A percentile compares a stretch with the other conserved stretches of the same genome.
Evolutionary conservation across 2,329 filamentous ascomycete genomes (phyloP).

Genomic region (Camptophora hylomeconis): DNA sequence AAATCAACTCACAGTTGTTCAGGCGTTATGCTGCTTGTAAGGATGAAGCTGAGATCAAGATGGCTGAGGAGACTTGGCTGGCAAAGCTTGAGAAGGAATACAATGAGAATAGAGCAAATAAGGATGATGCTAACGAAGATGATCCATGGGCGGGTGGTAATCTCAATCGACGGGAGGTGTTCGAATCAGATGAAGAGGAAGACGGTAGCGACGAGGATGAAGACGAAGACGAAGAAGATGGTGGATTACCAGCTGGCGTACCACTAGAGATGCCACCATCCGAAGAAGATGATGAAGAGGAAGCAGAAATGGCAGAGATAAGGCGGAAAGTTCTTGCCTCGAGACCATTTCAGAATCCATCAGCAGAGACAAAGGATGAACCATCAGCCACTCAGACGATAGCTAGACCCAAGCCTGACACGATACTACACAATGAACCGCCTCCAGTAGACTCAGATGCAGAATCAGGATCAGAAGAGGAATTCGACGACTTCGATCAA

Average conservation of each 20-base stretch:
- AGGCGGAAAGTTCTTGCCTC: constrained; percentile 80
- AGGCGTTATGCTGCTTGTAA: constrained; percentile 74
- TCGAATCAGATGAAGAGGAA: constrained; percentile 35
- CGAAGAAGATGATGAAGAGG: constrained; percentile 68
- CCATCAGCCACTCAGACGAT: too few species aligned
- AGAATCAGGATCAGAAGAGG: constrained; percentile 59
- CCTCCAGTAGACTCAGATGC: constrained; percentile 47
- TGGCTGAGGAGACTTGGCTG: constrained; percentile 76
- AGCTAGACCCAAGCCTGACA: constrained; percentile 11
- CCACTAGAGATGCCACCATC: constrained; percentile 58
- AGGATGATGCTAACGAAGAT: constrained; percentile 36
- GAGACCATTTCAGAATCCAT: constrained; percentile 63
- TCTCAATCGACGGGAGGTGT: constrained; percentile 53
- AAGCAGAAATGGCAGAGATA: constrained; percentile 87
- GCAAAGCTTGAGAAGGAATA: constrained; percentile 84
- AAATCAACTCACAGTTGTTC: constrained; percentile 75
- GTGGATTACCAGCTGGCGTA: constrained; percentile 33
- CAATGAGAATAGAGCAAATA: constrained; percentile 57
- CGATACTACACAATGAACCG: constrained; percentile 3
- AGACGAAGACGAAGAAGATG: constrained; percentile 32
- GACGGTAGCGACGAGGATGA: constrained; percentile 32
- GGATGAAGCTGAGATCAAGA: constrained; percentile 71
- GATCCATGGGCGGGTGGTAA: constrained; percentile 91
- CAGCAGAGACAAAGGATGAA: constrained; percentile 8
- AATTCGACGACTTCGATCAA: constrained; percentile 63